Percentiles rank a stretch among this genome's conserved stretches.
Evolutionary conservation across 192 early-diverging fungal species (phyloP).

Genomic region (Podila verticillata): DNA sequence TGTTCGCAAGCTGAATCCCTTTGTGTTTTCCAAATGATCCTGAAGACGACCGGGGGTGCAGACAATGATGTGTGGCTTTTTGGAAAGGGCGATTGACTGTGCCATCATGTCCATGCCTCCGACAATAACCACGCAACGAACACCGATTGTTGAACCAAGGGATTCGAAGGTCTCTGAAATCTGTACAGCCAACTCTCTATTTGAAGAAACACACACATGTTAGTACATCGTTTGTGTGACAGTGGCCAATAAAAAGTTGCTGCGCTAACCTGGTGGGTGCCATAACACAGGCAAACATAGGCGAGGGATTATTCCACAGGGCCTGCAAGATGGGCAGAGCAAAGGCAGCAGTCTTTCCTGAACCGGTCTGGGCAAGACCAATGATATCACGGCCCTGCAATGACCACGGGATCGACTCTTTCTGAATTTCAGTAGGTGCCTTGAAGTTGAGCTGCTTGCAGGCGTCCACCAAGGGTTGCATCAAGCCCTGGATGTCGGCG

Average conservation of each 20-base stretch:
- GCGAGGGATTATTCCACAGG: constrained; percentile 88
- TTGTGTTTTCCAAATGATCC: constrained; percentile 98
- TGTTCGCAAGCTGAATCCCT: constrained; percentile 92
- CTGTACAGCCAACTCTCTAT: constrained; percentile 93
- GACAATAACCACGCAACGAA: constrained; percentile 89
- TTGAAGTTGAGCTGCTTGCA: constrained; percentile 91
- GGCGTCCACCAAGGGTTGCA: constrained; percentile 87
- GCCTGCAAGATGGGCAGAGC: constrained; percentile 87
- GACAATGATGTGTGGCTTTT: constrained; percentile 94
- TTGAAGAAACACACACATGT: neutral
- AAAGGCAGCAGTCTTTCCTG: constrained; percentile 90
- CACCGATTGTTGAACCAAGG: constrained; percentile 90
- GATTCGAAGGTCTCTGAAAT: constrained; percentile 94
- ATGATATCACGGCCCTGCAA: constrained; percentile 94
- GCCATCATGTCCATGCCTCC: constrained; percentile 99
- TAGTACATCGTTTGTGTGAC: neutral
- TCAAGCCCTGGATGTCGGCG: constrained; percentile 70
- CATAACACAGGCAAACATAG: constrained; percentile 95
- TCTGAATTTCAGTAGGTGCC: constrained; percentile 92
- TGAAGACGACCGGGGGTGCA: constrained; percentile 96
- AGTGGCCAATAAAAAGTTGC: neutral
- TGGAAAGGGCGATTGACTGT: constrained; percentile 92
- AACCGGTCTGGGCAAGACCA: constrained; percentile 97
- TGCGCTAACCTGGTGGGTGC: constrained; percentile 84
- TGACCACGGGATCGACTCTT: constrained; percentile 90